Base-by-base conservation (phyloP, 2,329 filamentous ascomycete species). In the Phaeosphaeria sp. region DNA sequence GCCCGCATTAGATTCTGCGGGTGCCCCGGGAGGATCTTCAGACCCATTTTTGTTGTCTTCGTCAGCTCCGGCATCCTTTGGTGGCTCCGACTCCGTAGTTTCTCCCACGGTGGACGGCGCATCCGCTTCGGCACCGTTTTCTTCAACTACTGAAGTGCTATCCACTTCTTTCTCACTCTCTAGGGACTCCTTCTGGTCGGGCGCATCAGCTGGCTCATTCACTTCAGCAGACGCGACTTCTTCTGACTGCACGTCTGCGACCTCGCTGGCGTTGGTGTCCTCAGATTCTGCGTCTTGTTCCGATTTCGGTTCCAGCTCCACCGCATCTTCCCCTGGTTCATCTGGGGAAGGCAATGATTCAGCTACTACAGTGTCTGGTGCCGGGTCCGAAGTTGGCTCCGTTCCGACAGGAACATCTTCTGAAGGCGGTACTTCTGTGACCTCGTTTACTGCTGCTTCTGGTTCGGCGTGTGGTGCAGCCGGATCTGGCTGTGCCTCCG, bases 131-230 rank as follows among this genome's bases (percentile, higher is more conserved):
- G 5, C 17, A n/a, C 17, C 17, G 3, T 39, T 15, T 6, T n/a
- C 36, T n/a, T 6, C 30, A 13, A 6, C 8, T 13, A 36, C 11
- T 13, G 30, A 36, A 13, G 4, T n/a, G 15, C 17, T 39, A 7
- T 39, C 36, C 6, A 15, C 36, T n/a, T n/a, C 36, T 39, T n/a
- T 15, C 15, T 39, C 36, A 20, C 17, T 15, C 15, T 55, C 46
- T 11, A 30, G 40, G 6, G 22, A 13, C 15, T 49, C 36, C 13
- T 17, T n/a, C 7, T 39, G 36, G 5, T 39, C 15, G 7, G 36
- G 40, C 11, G 55, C 49, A 15, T 61, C 58, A 3, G 21, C 33
- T 24, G 60, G 56, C 24, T 60, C 55, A 3, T 40, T 11, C 9
- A 57, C 47, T 8, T 53, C 33, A 6, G 43, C 51, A 36, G 52